phyloP scores from a whole-genome alignment of 192 early-diverging fungal species.

The Lunasporangiospora selenospora region DNA sequence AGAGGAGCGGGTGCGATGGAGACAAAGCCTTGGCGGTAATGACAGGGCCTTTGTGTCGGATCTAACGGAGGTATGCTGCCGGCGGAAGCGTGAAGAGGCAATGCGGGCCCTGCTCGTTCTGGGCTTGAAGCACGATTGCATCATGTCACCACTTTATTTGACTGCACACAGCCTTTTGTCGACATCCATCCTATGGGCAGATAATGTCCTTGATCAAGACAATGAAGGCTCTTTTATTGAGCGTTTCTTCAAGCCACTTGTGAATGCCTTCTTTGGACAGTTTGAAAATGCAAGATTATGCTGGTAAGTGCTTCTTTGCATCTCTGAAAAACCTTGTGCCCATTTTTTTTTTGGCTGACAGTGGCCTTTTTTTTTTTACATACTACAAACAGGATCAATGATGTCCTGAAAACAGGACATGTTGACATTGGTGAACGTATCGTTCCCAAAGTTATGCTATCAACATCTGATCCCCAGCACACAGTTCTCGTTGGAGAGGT shows the following conservation, averaged over 20 bases:
- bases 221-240: constrained; percentile 3
- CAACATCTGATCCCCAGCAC: neutral
- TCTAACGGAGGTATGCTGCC: neutral
- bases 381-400: neutral
- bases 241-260: neutral
- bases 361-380: no score
- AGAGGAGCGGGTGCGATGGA: neutral
- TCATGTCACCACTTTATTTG: neutral
- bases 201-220: neutral
- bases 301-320: no score
- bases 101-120: no score
- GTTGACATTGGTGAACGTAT: neutral
- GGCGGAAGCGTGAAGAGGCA: no score
- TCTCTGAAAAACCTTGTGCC: no score
- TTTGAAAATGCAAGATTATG: neutral
- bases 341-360: no score
- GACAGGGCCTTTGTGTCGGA: neutral
- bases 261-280: constrained; percentile 7
- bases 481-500: constrained; percentile 5
- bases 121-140: no score
- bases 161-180: neutral
- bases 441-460: neutral
- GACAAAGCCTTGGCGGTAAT: neutral
- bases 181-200: neutral
- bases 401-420: neutral